phyloP scores from a whole-genome alignment of 1,284 basidiomycete genomes.

The Ceratobasidium sp. region DNA sequence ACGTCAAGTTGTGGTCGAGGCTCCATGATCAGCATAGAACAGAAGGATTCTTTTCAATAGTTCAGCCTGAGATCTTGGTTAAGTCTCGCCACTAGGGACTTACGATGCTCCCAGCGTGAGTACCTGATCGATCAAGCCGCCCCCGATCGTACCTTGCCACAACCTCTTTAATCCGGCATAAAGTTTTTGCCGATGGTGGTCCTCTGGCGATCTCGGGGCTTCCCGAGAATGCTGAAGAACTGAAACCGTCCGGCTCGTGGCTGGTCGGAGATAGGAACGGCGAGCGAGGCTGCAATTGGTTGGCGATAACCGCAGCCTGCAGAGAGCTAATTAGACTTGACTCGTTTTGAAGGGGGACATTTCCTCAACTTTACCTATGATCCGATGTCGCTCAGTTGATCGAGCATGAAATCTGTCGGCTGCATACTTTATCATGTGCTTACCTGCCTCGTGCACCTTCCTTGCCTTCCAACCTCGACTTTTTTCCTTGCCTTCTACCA shows the following conservation, averaged over 20 bases:
- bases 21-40: neutral
- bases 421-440: neutral
- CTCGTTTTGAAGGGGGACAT: neutral
- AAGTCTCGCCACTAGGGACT: neutral
- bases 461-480: conserved; percentile 1
- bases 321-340: neutral
- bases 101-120: neutral
- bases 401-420: conserved; percentile 1
- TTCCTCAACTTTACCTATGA: neutral
- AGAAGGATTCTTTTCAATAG: neutral
- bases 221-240: neutral
- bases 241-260: neutral
- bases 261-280: neutral
- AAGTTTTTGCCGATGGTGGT: neutral
- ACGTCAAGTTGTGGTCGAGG: neutral
- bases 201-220: neutral
- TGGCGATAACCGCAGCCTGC: too few species aligned
- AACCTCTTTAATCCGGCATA: neutral
- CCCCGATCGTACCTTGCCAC: neutral
- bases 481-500: neutral
- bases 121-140: neutral
- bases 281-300: too few species aligned
- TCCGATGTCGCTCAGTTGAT: conserved; percentile 7
- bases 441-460: neutral
- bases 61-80: neutral